Base-by-base conservation (phyloP, 139 green algal species). In the Picocystis salinarum region DNA sequence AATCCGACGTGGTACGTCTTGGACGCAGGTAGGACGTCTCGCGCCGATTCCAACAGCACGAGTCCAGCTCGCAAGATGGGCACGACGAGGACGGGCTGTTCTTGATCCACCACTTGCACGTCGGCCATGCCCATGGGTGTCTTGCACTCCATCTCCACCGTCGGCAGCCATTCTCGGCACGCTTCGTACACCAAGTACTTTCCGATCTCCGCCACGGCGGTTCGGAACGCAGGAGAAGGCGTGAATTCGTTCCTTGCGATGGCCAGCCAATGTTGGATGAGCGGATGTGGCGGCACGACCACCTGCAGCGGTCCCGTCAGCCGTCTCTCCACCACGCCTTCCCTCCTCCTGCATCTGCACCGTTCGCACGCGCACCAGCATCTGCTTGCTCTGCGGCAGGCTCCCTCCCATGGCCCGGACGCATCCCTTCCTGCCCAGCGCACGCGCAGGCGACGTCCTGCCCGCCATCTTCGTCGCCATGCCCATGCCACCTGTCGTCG, bases 191-290 rank as follows among this genome's bases (percentile, higher is more conserved):
- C n/a, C n/a, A n/a, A n/a, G n/a, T n/a, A n/a, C n/a, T 37, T 37
- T 37, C 31, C 31, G n/a, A n/a, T n/a, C n/a, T n/a, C n/a, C n/a
- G n/a, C n/a, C n/a, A n/a, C n/a, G 31, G 31, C 31, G 13, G 31
- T 37, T 23, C 86, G 65, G 58, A 98, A 97, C 13, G 91, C 72
- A 2, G 71, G 46, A 0, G 65, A 37, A 3, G 88, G 88, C 0
- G 79, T 87, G 5, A 53, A 34, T 23, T 73, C 69, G 53, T 88
- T 94, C 2, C 88, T 62, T 22, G 69, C 53, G n/a, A 97, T 66
- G 2, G 77, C 81, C 19, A 98, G 59, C 81, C 79, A 95, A 62
- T 98, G 88, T 58, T 91, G 86, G 23, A 96, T 66, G 15, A 98
- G 59, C 0, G 87, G 85, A 60, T 98, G 88, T 0, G 85, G 82